phyloP scores from a whole-genome alignment of 2,329 filamentous ascomycete species.

The Trichoderma atrobrunneum region DNA sequence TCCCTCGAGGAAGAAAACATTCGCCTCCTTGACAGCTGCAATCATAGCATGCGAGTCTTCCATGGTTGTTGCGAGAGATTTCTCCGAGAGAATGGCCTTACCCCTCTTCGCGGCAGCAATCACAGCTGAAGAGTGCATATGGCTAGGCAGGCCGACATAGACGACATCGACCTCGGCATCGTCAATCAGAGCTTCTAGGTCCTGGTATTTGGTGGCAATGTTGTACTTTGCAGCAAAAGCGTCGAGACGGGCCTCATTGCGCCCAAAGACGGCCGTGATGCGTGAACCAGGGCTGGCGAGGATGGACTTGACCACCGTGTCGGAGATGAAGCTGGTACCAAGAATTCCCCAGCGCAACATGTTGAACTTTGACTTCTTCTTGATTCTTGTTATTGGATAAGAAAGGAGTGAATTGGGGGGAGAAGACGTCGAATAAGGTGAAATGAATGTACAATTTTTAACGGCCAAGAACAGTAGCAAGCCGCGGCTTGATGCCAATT shows the following conservation, averaged over 20 bases:
- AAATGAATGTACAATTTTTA: neutral
- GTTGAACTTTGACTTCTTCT: neutral
- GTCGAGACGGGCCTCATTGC: conserved; percentile 25
- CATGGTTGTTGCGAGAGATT: conserved; percentile 29
- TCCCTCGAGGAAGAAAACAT: conserved; percentile 30
- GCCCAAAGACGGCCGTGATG: conserved; percentile 30
- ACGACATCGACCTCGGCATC: conserved; percentile 28
- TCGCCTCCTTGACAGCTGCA: conserved; percentile 22
- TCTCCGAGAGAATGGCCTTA: conserved; percentile 30
- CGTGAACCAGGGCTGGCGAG: conserved; percentile 23
- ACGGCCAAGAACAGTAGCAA: neutral
- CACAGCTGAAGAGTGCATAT: conserved; percentile 28
- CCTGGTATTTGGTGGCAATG: conserved; percentile 24
- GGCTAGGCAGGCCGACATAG: conserved; percentile 30
- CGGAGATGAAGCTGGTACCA: conserved; percentile 31
- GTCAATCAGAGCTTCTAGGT: conserved; percentile 26
- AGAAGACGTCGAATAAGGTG: neutral
- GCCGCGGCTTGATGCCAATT: neutral
- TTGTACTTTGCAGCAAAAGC: conserved; percentile 28
- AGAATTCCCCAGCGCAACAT: conserved; percentile 31
- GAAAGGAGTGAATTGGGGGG: neutral
- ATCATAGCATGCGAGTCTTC: conserved; percentile 27
- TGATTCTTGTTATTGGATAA: neutral
- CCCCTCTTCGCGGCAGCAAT: conserved; percentile 26
- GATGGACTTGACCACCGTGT: conserved; percentile 27